Percentiles rank a stretch among this genome's conserved stretches.
Evolutionary conservation across 345 rosid species (phyloP).

Genomic region (Hibiscus mutabilis): DNA sequence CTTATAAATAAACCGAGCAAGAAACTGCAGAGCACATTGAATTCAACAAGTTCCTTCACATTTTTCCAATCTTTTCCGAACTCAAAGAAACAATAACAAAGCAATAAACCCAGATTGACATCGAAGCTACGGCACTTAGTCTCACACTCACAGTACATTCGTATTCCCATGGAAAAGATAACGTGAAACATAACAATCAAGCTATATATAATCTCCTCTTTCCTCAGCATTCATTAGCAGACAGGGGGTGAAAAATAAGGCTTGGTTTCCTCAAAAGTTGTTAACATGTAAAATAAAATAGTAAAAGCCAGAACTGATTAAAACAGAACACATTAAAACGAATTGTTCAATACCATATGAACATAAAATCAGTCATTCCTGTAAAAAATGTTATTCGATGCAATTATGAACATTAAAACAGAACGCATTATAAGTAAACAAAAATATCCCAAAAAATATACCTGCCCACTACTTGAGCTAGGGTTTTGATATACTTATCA

Average conservation of each 20-base stretch:
- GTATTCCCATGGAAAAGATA: not conserved
- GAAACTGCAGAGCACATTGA: not conserved
- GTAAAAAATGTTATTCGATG: not conserved
- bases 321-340: not conserved
- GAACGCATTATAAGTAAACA: not conserved
- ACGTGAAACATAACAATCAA: not conserved
- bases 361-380: not conserved
- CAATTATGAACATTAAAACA: not conserved
- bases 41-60: not conserved
- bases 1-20: not conserved
- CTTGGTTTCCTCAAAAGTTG: too few species aligned
- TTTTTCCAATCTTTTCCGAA: not conserved
- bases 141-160: not conserved
- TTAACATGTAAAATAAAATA: not conserved
- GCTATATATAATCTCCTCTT: not conserved
- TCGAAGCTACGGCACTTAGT: not conserved
- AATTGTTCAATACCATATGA: not conserved
- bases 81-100: not conserved
- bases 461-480: slow-evolving; percentile 75
- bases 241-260: too few species aligned
- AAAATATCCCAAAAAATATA: slow-evolving; percentile 7
- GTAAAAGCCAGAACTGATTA: not conserved
- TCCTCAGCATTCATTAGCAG: too few species aligned
- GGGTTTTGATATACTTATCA: slow-evolving; percentile 62
- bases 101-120: not conserved